Conservation (phyloP, 1,284 basidiomycete species). For the Tilletia caries region DNA sequence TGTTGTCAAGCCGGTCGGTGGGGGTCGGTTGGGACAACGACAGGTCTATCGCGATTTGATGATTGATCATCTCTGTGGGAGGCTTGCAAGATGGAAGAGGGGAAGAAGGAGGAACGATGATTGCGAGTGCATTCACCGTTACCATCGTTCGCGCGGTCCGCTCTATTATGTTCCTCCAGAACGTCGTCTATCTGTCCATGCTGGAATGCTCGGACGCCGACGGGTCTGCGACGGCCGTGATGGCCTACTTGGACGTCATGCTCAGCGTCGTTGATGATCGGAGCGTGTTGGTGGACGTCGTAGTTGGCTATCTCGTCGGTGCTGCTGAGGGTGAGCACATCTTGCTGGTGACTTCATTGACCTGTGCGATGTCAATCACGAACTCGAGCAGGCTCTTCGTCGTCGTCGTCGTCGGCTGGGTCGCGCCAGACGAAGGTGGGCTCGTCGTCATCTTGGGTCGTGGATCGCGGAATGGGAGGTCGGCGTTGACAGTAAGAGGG, state of each 20-base stretch:
- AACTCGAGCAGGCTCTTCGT: slow-evolving; percentile 81
- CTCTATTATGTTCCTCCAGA: slow-evolving; percentile 84
- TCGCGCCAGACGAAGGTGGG: slow-evolving; percentile 62
- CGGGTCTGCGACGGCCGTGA: slow-evolving; percentile 89
- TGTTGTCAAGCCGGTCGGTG: too few relatives aligned
- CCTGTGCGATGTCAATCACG: slow-evolving; percentile 61
- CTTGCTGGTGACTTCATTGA: slow-evolving; percentile 76
- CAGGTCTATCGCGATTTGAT: too few relatives aligned
- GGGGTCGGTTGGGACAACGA: too few relatives aligned
- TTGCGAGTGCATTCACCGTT: background rate
- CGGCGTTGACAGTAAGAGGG: slow-evolving; percentile 85
- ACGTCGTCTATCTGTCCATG: slow-evolving; percentile 86
- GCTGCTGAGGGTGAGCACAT: slow-evolving; percentile 57
- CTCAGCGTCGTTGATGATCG: slow-evolving; percentile 35
- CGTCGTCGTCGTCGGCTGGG: slow-evolving; percentile 36
- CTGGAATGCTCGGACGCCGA: slow-evolving; percentile 87
- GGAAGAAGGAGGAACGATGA: too few relatives aligned
- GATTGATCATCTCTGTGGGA: too few relatives aligned
- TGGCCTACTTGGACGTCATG: slow-evolving; percentile 82
- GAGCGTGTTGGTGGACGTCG: slow-evolving; percentile 34
- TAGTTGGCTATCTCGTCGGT: slow-evolving; percentile 33
- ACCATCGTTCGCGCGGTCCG: slow-evolving; percentile 62
- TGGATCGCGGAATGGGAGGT: slow-evolving; percentile 68
- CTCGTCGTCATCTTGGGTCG: slow-evolving; percentile 28
- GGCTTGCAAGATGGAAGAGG: too few relatives aligned